These are phyloP conservation scores for Trametes elegans DNA, from an alignment of 768 basidiomycete genomes.

Conservation along the genomic window DNA sequence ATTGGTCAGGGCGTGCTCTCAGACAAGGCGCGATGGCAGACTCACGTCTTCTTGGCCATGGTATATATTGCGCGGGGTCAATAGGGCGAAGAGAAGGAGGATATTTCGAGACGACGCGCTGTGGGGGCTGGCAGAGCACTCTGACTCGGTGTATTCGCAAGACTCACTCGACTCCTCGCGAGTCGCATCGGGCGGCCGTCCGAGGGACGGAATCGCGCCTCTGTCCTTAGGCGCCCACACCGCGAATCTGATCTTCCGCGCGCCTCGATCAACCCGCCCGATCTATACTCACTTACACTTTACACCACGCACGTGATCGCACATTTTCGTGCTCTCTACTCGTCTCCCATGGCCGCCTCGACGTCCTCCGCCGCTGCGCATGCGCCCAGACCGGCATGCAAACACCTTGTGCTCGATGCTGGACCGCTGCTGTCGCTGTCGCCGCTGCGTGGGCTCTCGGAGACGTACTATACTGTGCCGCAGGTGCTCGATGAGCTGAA, in stretches of 20 bases:
- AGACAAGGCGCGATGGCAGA: neutral
- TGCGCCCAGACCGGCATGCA: slow-evolving; percentile 48
- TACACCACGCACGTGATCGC: slow-evolving; percentile 21
- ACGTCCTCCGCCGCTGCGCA: slow-evolving; percentile 15
- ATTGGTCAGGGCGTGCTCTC: slow-evolving; percentile 1
- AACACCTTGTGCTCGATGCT: slow-evolving; percentile 87
- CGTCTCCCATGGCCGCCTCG: slow-evolving; percentile 20
- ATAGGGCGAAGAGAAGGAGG: neutral
- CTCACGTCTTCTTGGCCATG: slow-evolving; percentile 30
- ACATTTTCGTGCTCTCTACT: slow-evolving; percentile 19
- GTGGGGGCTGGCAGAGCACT: too few species aligned
- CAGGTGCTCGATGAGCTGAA: slow-evolving; percentile 89
- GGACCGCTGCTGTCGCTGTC: slow-evolving; percentile 88
- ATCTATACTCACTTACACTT: slow-evolving; percentile 5
- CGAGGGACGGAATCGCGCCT: slow-evolving; percentile 1
- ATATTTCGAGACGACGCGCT: neutral
- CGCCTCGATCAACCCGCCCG: slow-evolving; percentile 7
- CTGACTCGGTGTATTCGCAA: too few species aligned
- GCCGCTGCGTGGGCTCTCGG: slow-evolving; percentile 85
- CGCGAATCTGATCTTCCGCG: neutral
- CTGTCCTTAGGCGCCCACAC: neutral
- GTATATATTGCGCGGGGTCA: neutral
- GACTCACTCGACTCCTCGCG: slow-evolving; percentile 6
- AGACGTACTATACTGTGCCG: slow-evolving; percentile 83
- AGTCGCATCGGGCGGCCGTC: slow-evolving; percentile 7